Conservation (phyloP, 768 basidiomycete genomes). For the Calocybe cyanea region DNA sequence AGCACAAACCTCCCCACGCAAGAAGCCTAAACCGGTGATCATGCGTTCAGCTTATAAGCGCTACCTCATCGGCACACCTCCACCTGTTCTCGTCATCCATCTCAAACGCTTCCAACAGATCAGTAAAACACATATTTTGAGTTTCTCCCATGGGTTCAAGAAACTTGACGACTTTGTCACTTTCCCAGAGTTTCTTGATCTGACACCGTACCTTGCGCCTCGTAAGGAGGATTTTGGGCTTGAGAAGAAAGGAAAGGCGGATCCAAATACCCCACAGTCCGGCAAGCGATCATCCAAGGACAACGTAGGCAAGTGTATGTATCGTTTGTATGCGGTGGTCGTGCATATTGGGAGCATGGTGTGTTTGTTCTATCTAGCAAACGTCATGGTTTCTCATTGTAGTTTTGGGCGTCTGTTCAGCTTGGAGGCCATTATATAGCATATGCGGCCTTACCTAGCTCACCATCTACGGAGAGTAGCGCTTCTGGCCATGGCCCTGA, state of each 20-base stretch:
- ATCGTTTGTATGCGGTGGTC: slow-evolving; percentile 75
- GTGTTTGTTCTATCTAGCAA: slow-evolving; percentile 23
- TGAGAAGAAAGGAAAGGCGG: slow-evolving; percentile 27
- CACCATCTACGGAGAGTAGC: slow-evolving; percentile 11
- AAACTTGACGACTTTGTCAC: slow-evolving; percentile 90
- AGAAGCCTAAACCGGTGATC: slow-evolving; percentile 54
- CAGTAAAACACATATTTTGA: slow-evolving; percentile 54
- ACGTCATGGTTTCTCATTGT: not conserved
- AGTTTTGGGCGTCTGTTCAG: slow-evolving; percentile 30
- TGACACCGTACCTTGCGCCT: slow-evolving; percentile 85
- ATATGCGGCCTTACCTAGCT: slow-evolving; percentile 67
- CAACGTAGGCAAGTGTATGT: slow-evolving; percentile 47
- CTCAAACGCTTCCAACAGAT: slow-evolving; percentile 94
- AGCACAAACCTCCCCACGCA: slow-evolving; percentile 8
- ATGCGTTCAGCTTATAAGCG: slow-evolving; percentile 89
- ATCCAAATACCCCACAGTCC: not conserved
- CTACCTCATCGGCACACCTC: slow-evolving; percentile 83
- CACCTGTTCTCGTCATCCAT: slow-evolving; percentile 88
- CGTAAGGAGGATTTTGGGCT: slow-evolving; percentile 67
- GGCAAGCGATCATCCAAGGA: slow-evolving; percentile 8
- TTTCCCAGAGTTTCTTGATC: slow-evolving; percentile 84
- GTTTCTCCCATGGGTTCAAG: slow-evolving; percentile 72
- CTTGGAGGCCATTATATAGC: slow-evolving; percentile 89
- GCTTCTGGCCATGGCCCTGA: slow-evolving; percentile 8
- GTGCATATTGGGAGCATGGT: slow-evolving; percentile 90